phyloP scores from a whole-genome alignment of 148 eudicot genomes.

The Rhododendron simsii region DNA sequence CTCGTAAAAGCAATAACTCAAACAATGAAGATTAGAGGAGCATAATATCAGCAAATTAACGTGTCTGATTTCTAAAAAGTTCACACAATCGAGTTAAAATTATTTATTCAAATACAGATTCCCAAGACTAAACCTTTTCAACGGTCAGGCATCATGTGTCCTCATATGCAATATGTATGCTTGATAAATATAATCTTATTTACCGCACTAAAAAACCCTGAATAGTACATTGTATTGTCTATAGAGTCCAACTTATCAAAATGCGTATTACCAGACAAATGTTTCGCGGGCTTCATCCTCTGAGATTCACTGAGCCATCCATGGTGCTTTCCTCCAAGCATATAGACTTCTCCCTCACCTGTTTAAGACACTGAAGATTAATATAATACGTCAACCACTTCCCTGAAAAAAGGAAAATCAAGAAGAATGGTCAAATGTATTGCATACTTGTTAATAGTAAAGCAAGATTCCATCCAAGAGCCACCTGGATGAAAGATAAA shows the following conservation, averaged over 20 bases:
- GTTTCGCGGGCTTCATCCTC: slow-evolving; percentile 18
- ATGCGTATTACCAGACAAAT: slow-evolving; percentile 34
- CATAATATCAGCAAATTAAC: background rate
- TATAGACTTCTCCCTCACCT: slow-evolving; percentile 61
- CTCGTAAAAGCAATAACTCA: background rate
- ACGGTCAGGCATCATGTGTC: background rate
- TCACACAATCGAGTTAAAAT: background rate
- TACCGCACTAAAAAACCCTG: background rate
- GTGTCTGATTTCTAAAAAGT: background rate
- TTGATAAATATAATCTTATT: background rate
- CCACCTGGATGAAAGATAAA: slow-evolving; percentile 51
- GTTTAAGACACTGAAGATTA: slow-evolving; percentile 12
- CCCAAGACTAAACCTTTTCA: background rate
- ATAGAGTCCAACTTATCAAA: background rate
- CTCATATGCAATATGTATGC: background rate
- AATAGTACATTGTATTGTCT: background rate
- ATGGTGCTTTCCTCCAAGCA: slow-evolving; percentile 76
- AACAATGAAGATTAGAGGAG: background rate
- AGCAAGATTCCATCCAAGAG: slow-evolving; percentile 94
- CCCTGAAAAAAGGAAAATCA: background rate
- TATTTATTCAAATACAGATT: background rate
- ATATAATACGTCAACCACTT: slow-evolving; percentile 13
- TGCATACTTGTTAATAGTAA: slow-evolving; percentile 57
- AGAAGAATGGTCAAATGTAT: background rate
- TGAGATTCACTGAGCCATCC: slow-evolving; percentile 47